phyloP scores from a whole-genome alignment of 202 grass and related monocot genomes.

The Carex arenaria region DNA sequence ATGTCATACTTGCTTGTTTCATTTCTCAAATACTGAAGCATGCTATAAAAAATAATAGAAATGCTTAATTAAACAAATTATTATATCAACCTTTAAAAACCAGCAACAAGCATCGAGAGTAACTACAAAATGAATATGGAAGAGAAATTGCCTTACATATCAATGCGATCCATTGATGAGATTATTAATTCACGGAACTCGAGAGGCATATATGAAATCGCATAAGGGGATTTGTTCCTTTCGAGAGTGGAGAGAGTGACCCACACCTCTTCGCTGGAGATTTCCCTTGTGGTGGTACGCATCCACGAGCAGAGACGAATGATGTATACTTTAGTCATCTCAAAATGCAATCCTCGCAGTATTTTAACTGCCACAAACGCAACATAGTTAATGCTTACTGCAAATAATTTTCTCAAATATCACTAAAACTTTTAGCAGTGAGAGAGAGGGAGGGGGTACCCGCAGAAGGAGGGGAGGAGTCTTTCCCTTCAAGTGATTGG shows the following conservation, averaged over 20 bases:
- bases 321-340: slow-evolving; percentile 93
- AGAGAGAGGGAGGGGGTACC: slow-evolving; percentile 34
- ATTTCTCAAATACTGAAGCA: slow-evolving; percentile 83
- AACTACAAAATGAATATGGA: slow-evolving; percentile 10
- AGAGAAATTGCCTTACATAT: slow-evolving; percentile 51
- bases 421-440: not conserved
- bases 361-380: slow-evolving; percentile 72
- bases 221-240: slow-evolving; percentile 84
- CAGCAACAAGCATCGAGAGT: not conserved
- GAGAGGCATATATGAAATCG: slow-evolving; percentile 93
- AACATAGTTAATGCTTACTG: slow-evolving; percentile 17
- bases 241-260: slow-evolving; percentile 80
- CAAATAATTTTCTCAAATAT: not conserved
- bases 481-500: slow-evolving; percentile 86
- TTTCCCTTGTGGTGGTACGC: slow-evolving; percentile 75
- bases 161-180: slow-evolving; percentile 92
- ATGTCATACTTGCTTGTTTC: slow-evolving; percentile 76
- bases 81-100: not conserved
- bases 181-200: slow-evolving; percentile 67
- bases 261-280: slow-evolving; percentile 88
- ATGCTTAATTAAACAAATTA: not conserved
- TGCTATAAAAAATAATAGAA: slow-evolving; percentile 50
- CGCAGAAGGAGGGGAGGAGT: slow-evolving; percentile 72
- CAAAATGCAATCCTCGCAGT: slow-evolving; percentile 68
- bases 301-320: slow-evolving; percentile 93